Evolutionary conservation across 306 rosid genomes (phyloP).

Genomic region (Cucumis hystrix): DNA sequence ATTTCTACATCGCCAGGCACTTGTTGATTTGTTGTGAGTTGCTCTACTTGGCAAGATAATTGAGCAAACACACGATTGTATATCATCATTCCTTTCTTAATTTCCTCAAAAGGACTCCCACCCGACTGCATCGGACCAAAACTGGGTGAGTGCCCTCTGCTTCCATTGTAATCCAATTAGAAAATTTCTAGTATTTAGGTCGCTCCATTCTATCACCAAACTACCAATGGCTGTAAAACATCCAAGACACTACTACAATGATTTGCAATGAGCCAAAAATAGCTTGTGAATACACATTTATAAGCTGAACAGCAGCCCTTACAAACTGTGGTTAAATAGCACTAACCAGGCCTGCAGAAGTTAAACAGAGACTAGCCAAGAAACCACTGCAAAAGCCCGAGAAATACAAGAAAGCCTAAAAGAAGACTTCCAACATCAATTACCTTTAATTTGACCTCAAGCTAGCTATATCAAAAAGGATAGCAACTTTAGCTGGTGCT

Average conservation of each 20-base stretch:
- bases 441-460: conserved; percentile 5
- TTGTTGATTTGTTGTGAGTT: no score
- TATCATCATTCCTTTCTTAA: no score
- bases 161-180: no score
- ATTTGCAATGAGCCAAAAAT: not conserved
- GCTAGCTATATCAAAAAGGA: not conserved
- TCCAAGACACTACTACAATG: not conserved
- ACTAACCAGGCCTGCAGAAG: not conserved
- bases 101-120: no score
- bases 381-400: not conserved
- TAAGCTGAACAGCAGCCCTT: not conserved
- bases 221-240: not conserved
- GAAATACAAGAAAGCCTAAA: no score
- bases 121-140: no score
- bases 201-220: no score
- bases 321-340: not conserved
- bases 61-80: no score
- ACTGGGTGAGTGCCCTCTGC: no score
- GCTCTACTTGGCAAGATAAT: no score
- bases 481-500: conserved; percentile 5
- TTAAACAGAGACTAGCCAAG: not conserved
- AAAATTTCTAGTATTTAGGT: no score
- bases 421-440: not conserved
- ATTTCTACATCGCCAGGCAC: no score
- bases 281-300: not conserved